Percentiles rank a stretch among this genome's conserved stretches.
These are phyloP conservation scores for Coccomyxa sp. DNA, from an alignment of 139 green algal species.

Conservation along the genomic window DNA sequence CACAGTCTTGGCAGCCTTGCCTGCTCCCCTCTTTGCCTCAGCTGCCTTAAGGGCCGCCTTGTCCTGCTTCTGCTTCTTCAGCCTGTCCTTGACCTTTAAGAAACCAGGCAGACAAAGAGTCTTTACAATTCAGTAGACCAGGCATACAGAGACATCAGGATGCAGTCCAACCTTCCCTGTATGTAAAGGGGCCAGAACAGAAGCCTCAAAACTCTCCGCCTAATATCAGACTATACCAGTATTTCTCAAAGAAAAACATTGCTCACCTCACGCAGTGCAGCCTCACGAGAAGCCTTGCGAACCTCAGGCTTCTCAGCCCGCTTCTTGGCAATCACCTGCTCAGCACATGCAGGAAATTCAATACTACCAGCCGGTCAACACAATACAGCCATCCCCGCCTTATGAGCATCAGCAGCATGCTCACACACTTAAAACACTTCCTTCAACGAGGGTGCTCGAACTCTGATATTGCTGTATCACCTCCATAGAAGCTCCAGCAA, in stretches of 20 bases:
- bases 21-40: slow-evolving; percentile 26
- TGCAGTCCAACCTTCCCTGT: background rate
- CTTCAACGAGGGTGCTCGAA: background rate
- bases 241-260: too few relatives aligned
- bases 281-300: slow-evolving; percentile 83
- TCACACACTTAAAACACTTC: background rate
- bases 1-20: slow-evolving; percentile 45
- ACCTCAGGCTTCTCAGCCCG: slow-evolving; percentile 83
- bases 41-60: slow-evolving; percentile 42
- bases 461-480: background rate
- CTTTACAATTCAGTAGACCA: background rate
- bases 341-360: background rate
- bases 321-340: slow-evolving; percentile 84
- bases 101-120: background rate
- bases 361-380: background rate
- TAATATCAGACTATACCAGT: background rate
- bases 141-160: background rate
- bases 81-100: slow-evolving; percentile 94
- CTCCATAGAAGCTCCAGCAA: slow-evolving; percentile 86
- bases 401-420: background rate
- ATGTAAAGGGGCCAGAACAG: background rate
- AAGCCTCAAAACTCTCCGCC: background rate
- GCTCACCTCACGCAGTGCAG: slow-evolving; percentile 68
- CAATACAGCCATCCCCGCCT: background rate
- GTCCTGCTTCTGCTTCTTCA: slow-evolving; percentile 87